These are phyloP conservation scores for Debaryomyces subglobosus DNA, from an alignment of 1,139 yeast species.

Conservation along the genomic window DNA sequence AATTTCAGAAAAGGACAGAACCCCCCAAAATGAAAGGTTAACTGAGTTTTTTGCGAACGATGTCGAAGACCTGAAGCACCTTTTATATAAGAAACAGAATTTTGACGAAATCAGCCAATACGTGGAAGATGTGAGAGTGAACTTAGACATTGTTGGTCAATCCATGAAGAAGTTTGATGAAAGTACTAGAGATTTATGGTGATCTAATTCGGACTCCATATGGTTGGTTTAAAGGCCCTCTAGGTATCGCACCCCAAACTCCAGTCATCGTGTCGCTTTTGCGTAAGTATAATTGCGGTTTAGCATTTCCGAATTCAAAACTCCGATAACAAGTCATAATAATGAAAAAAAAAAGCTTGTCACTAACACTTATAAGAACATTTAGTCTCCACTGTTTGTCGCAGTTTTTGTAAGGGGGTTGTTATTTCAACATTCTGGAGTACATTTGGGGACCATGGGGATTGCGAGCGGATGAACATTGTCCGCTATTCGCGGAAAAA, in stretches of 20 bases:
- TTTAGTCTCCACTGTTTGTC: not conserved
- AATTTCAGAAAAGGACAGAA: conserved; percentile 13
- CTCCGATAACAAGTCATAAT: not conserved
- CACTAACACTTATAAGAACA: not conserved
- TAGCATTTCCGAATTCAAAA: not conserved
- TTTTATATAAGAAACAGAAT: conserved; percentile 32
- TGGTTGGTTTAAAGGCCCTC: not conserved
- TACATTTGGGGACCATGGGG: conserved; percentile 3
- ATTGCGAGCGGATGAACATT: conserved; percentile 2
- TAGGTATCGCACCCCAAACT: not conserved
- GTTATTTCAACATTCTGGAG: conserved; percentile 3
- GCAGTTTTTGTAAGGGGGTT: not conserved
- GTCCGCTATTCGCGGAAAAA: conserved; percentile 8
- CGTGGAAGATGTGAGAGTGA: conserved; percentile 37
- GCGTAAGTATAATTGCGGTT: not conserved
- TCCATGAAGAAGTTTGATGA: conserved; percentile 49
- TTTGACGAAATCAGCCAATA: conserved; percentile 44
- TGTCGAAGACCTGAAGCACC: conserved; percentile 14
- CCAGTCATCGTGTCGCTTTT: not conserved
- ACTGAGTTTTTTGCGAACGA: conserved; percentile 25
- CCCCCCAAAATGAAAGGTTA: conserved; percentile 17
- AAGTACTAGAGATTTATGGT: conserved; percentile 42
- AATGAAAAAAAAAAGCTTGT: not conserved
- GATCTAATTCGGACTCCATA: not conserved
- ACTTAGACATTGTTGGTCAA: conserved; percentile 37